Percentiles rank a stretch among this genome's conserved stretches.
These are phyloP conservation scores for Artemisia tridentata DNA, from an alignment of 129 eudicot species.

Conservation along the genomic window DNA sequence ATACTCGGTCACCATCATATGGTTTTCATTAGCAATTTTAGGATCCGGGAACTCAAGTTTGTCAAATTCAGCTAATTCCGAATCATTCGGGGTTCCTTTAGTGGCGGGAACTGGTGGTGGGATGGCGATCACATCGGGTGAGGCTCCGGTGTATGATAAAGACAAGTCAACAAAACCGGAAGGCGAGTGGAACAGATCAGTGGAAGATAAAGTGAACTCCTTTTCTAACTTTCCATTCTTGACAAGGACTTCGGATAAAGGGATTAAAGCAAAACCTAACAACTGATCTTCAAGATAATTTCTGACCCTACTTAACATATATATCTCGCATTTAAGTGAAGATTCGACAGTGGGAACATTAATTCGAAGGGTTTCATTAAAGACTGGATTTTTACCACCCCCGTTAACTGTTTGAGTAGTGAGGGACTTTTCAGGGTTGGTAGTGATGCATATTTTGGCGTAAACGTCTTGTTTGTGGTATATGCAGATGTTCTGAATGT, in stretches of 20 bases:
- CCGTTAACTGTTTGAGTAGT: slow-evolving; percentile 87
- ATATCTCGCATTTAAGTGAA: slow-evolving; percentile 85
- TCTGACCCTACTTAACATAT: slow-evolving; percentile 94
- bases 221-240: slow-evolving; percentile 65
- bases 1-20: slow-evolving; percentile 83
- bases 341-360: slow-evolving; percentile 58
- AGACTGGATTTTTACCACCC: slow-evolving; percentile 87
- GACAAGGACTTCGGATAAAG: slow-evolving; percentile 67
- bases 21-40: slow-evolving; percentile 59
- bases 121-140: slow-evolving; percentile 73
- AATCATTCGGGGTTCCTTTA: slow-evolving; percentile 14
- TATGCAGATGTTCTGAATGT: slow-evolving; percentile 93
- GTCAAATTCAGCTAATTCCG: slow-evolving; percentile 44
- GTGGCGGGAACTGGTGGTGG: slow-evolving; percentile 38
- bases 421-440: slow-evolving; percentile 70
- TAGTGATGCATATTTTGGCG: slow-evolving; percentile 82
- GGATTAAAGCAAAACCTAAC: slow-evolving; percentile 87
- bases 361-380: slow-evolving; percentile 63
- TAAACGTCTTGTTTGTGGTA: slow-evolving; percentile 98
- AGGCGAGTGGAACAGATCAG: slow-evolving; percentile 95
- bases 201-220: slow-evolving; percentile 89
- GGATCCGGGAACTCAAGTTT: slow-evolving; percentile 96
- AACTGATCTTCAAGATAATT: slow-evolving; percentile 93
- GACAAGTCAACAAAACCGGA: slow-evolving; percentile 88
- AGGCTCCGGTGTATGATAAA: slow-evolving; percentile 63